Base-by-base conservation (phyloP, 306 rosid genomes). In the Trifolium fragiferum region DNA sequence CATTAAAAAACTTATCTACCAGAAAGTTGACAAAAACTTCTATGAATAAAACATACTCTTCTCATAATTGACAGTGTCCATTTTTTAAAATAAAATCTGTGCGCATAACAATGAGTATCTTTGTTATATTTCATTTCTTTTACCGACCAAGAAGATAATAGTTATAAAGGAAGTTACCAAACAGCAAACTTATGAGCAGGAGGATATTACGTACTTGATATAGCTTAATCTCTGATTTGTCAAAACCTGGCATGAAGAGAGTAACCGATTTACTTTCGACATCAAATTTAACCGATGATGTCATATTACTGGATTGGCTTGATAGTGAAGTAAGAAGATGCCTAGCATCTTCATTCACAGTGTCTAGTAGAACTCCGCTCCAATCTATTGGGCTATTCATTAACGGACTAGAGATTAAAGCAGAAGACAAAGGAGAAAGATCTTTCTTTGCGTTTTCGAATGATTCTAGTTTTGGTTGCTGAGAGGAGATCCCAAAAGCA, bases 161-260 rank as follows among this genome's bases (percentile, higher is more conserved):
- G 40, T 23, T 47, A 21, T 38, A 21, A 51, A 15, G 6, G 18
- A 46, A n/a, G 11, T 66, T 38, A 60, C 7, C 50, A 46, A 66
- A 47, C 10, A 44, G 8, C 57, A 41, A 51, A 49, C 57, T 18
- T 8, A 70, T 12, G 23, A 49, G 62, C 51, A 60, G 67, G 66
- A 71, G 25, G 43, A 70, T 44, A 38, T 72, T 21, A 68, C 85
- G 38, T 86, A 86, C 97, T 84, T 94, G 99, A 84, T 90, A 92
- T 68, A 92, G 87, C 85, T 92, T 92, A 85, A 94, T 90, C 82
- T 94, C 96, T 62, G 96, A 86, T 89, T 94, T 92, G 80, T 88
- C 92, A 84, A 94, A 90, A 65, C 99, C 97, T 14, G 97, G 97
- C 93, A 94, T 82, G 84, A 92, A 84, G 81, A 94, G 96, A 33